Percentiles rank a stretch among this genome's conserved stretches.
phyloP scores from a whole-genome alignment of 768 basidiomycete genomes.

The Pleurotus sapidus region DNA sequence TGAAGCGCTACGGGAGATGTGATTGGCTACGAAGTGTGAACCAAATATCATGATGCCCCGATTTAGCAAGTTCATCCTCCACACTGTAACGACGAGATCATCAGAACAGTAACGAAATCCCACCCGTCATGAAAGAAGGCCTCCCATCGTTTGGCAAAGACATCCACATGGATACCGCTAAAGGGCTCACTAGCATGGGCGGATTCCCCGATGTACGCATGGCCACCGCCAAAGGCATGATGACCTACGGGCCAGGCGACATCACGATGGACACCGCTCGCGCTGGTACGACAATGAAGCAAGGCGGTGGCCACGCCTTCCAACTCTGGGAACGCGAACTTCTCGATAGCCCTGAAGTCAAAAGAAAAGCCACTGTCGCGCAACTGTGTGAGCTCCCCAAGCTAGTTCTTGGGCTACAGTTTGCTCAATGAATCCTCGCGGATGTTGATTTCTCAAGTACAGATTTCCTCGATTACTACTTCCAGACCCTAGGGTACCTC shows the following conservation, averaged over 20 bases:
- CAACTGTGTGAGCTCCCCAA: conserved; percentile 75
- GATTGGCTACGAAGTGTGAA: no score
- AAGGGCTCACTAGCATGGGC: conserved; percentile 45
- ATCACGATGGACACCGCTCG: conserved; percentile 69
- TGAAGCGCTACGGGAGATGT: no score
- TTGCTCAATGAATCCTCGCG: no score
- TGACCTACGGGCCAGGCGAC: conserved; percentile 43
- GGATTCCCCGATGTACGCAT: conserved; percentile 47
- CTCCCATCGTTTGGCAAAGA: conserved; percentile 27
- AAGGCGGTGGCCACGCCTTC: conserved; percentile 40
- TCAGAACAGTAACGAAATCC: no score
- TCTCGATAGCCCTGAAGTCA: conserved; percentile 82
- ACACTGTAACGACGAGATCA: no score
- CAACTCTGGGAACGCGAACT: conserved; percentile 86
- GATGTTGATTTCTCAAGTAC: not conserved
- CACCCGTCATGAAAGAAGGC: not conserved
- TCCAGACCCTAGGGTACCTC: conserved; percentile 90
- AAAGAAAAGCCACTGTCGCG: conserved; percentile 93
- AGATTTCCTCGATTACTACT: conserved; percentile 99
- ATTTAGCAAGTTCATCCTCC: not conserved
- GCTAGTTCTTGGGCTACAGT: no score
- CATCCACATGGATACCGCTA: conserved; percentile 77
- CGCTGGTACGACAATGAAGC: conserved; percentile 51
- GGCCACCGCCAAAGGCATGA: conserved; percentile 58
- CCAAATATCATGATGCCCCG: not conserved